Percentiles rank a stretch among this genome's conserved stretches.
Evolutionary conservation across 2,329 filamentous ascomycete genomes (phyloP).

Genomic region (Apiospora hydei): DNA sequence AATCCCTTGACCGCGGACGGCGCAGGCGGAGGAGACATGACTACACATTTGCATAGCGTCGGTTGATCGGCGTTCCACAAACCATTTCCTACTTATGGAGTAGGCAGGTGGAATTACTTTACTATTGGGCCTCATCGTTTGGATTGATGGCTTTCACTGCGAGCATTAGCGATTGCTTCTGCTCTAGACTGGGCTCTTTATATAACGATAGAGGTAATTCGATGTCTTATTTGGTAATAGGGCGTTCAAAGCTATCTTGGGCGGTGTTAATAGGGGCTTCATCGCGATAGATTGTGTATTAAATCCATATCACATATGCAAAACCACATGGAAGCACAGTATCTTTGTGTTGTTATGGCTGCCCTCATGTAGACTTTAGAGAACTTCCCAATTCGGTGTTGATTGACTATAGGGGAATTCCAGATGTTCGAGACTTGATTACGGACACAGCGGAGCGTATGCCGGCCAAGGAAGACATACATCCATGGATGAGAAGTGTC

Average conservation of each 20-base stretch:
- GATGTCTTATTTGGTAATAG: not conserved
- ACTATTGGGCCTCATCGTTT: slow-evolving; percentile 8
- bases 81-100: not conserved
- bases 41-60: slow-evolving; percentile 43
- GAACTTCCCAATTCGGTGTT: not conserved
- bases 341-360: not conserved
- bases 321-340: not conserved
- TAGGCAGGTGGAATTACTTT: not conserved
- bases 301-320: not conserved
- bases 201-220: slow-evolving; percentile 16
- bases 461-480: not conserved
- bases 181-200: slow-evolving; percentile 15
- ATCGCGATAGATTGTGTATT: slow-evolving; percentile 16
- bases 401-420: not conserved
- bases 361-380: not conserved
- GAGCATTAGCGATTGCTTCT: slow-evolving; percentile 7
- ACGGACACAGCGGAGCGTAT: not conserved
- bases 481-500: not conserved
- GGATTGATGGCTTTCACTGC: slow-evolving; percentile 1
- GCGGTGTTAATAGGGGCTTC: not conserved
- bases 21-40: slow-evolving; percentile 20
- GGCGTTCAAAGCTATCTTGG: not conserved
- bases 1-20: not conserved
- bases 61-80: slow-evolving; percentile 37
- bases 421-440: not conserved